These are phyloP conservation scores for Magnaporthiopsis rhizophila DNA, from an alignment of 2,329 filamentous ascomycete genomes.

Conservation along the genomic window DNA sequence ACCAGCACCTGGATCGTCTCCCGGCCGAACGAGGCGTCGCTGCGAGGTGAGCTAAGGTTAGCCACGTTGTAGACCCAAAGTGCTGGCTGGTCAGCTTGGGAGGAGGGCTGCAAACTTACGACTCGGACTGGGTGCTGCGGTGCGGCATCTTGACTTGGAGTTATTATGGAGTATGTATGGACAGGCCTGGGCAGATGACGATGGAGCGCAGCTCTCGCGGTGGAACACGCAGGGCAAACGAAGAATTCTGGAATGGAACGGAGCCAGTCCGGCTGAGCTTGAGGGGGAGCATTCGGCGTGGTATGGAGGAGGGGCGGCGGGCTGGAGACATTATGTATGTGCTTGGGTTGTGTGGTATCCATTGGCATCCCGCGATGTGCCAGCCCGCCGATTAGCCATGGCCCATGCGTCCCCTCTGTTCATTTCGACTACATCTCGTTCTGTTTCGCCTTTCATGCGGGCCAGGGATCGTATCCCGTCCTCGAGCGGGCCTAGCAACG, in stretches of 20 bases:
- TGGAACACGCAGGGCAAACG: not conserved
- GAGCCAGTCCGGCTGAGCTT: not conserved
- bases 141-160: slow-evolving; percentile 4
- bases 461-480: not conserved
- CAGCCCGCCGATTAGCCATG: no score
- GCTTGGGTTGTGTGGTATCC: not conserved
- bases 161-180: not conserved
- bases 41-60: not conserved
- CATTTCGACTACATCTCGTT: not conserved
- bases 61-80: not conserved
- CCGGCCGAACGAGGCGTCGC: slow-evolving; percentile 11
- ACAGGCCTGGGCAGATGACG: not conserved
- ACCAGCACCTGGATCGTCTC: slow-evolving; percentile 22
- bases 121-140: slow-evolving; percentile 3
- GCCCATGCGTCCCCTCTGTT: not conserved
- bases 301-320: not conserved
- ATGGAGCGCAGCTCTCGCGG: not conserved
- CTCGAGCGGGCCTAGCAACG: not conserved
- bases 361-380: no score
- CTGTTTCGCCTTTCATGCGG: not conserved
- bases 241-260: not conserved
- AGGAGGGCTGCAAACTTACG: not conserved
- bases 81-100: not conserved
- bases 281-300: not conserved
- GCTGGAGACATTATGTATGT: not conserved